phyloP scores from a whole-genome alignment of 495 filamentous ascomycete genomes.

The Evansstolkia leycettana region DNA sequence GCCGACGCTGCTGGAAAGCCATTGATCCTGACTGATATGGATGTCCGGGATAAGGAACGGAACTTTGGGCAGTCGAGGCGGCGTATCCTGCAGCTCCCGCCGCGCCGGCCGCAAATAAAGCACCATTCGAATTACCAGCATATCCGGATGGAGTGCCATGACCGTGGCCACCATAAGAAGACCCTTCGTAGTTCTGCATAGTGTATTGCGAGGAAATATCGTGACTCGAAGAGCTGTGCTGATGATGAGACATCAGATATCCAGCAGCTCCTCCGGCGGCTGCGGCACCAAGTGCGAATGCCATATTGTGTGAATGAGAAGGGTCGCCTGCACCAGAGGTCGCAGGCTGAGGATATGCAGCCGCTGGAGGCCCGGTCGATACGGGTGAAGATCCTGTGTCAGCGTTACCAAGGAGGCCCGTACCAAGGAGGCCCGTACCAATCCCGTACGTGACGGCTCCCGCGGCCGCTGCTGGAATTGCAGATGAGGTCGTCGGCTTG shows the following conservation, averaged over 20 bases:
- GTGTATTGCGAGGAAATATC: conserved; percentile 17
- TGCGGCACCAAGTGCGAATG: conserved; percentile 27
- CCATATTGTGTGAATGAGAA: conserved; percentile 21
- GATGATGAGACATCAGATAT: conserved; percentile 32
- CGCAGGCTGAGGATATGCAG: conserved; percentile 11
- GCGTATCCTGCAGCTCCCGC: conserved; percentile 32
- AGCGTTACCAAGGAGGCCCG: conserved; percentile 4
- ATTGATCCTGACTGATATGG: conserved; percentile 18
- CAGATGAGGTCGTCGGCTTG: conserved; percentile 16
- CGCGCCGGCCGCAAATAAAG: conserved; percentile 34
- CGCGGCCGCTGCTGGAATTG: conserved; percentile 10
- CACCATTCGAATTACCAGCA: conserved; percentile 20
- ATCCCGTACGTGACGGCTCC: conserved; percentile 18
- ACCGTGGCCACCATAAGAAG: conserved; percentile 9
- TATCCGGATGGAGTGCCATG: conserved; percentile 15
- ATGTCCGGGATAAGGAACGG: conserved; percentile 13
- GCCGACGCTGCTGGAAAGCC: conserved; percentile 35
- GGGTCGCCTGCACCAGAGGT: conserved; percentile 9
- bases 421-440: conserved; percentile 7
- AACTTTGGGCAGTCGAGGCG: conserved; percentile 2
- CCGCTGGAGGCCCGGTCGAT: conserved; percentile 5
- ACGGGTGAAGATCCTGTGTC: conserved; percentile 8
- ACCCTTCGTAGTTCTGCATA: conserved; percentile 18
- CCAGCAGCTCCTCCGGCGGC: conserved; percentile 36
- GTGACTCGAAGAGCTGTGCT: conserved; percentile 23